phyloP scores from a whole-genome alignment of 805 yeast species.

The Blastobotrys attinorum region DNA sequence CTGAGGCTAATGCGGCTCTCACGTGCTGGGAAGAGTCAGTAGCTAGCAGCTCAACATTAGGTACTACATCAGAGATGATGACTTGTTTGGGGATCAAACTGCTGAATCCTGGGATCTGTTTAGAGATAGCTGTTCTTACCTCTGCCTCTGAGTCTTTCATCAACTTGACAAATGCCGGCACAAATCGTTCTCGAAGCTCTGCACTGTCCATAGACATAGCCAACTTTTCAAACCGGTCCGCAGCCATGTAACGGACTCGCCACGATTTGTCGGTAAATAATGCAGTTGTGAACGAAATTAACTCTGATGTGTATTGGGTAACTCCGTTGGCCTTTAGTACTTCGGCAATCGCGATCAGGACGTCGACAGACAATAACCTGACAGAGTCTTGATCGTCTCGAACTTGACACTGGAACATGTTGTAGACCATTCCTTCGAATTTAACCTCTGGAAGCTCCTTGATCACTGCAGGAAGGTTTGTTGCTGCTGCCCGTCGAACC shows the following conservation, averaged over 20 bases:
- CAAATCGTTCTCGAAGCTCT: slow-evolving; percentile 46
- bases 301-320: slow-evolving; percentile 19
- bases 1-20: slow-evolving; percentile 84
- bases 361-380: slow-evolving; percentile 81
- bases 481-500: slow-evolving; percentile 94
- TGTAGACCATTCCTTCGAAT: slow-evolving; percentile 53
- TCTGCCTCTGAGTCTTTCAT: slow-evolving; percentile 94
- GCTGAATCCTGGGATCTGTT: slow-evolving; percentile 63
- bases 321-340: slow-evolving; percentile 20
- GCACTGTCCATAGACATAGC: slow-evolving; percentile 56
- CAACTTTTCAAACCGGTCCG: slow-evolving; percentile 79
- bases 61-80: slow-evolving; percentile 65
- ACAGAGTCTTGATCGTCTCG: slow-evolving; percentile 93
- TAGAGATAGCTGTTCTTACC: slow-evolving; percentile 90
- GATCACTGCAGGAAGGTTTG: slow-evolving; percentile 67
- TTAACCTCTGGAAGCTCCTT: slow-evolving; percentile 39
- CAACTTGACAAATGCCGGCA: slow-evolving; percentile 63
- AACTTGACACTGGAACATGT: slow-evolving; percentile 71
- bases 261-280: slow-evolving; percentile 86
- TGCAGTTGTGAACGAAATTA: slow-evolving; percentile 45
- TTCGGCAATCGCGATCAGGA: slow-evolving; percentile 67
- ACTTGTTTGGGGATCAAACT: slow-evolving; percentile 34
- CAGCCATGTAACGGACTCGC: slow-evolving; percentile 98
- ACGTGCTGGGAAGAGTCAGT: slow-evolving; percentile 91
- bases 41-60: slow-evolving; percentile 73